These are phyloP conservation scores for Paecilomyces variotii DNA, from an alignment of 2,329 filamentous ascomycete genomes.

Conservation along the genomic window DNA sequence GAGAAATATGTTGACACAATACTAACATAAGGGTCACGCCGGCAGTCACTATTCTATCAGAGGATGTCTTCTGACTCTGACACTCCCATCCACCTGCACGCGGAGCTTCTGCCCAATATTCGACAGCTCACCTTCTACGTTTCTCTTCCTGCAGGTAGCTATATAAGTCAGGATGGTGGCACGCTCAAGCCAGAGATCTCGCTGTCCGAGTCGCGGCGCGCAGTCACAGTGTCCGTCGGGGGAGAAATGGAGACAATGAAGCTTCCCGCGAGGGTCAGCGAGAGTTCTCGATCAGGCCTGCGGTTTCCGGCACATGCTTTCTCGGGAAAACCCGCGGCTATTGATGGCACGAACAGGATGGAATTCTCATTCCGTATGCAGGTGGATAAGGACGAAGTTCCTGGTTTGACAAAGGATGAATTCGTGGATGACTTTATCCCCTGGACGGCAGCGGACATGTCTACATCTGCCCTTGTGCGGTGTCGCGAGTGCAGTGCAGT, in stretches of 20 bases:
- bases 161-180: background rate
- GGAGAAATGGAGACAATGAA: conserved; percentile 35
- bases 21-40: background rate
- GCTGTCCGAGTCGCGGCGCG: conserved; percentile 28
- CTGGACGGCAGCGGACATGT: conserved; percentile 33
- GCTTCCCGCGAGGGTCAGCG: conserved; percentile 36
- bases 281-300: conserved; percentile 17
- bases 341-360: conserved; percentile 15
- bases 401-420: conserved; percentile 11
- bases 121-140: conserved; percentile 52
- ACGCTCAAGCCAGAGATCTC: conserved; percentile 14
- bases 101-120: conserved; percentile 54
- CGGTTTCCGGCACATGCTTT: conserved; percentile 5
- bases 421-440: conserved; percentile 26
- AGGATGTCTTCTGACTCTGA: conserved; percentile 1
- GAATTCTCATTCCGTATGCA: conserved; percentile 49
- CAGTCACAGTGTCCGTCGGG: conserved; percentile 27
- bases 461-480: conserved; percentile 19
- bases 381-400: conserved; percentile 34
- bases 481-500: conserved; percentile 30
- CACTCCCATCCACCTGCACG: conserved; percentile 41
- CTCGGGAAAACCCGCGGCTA: background rate
- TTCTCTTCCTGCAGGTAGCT: conserved; percentile 29
- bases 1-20: background rate
- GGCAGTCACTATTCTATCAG: background rate